These are phyloP conservation scores for grape (Vitis vinifera) DNA, from an alignment of 164 flowering plant genomes.

Conservation along the genomic window DNA sequence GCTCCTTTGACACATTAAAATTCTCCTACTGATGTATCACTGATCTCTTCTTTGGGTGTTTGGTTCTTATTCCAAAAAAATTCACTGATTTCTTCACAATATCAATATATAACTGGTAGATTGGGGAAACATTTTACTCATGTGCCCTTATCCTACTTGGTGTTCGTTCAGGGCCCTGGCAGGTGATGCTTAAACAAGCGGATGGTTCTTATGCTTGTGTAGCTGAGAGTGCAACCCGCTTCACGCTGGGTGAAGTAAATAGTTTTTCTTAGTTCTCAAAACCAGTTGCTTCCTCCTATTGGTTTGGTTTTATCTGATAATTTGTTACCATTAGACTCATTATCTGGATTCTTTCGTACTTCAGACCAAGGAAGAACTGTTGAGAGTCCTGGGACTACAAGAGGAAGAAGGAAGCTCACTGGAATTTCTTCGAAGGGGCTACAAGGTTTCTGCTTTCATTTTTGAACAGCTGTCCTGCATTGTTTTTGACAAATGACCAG, in stretches of 20 bases:
- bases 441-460: constrained; percentile 56
- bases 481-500: no score
- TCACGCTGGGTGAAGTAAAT: constrained; percentile 88
- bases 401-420: constrained; percentile 96
- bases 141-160: background rate
- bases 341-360: background rate
- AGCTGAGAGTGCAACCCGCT: constrained; percentile 89
- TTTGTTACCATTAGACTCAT: background rate
- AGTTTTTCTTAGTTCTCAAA: background rate
- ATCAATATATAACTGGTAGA: no score
- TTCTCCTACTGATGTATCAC: no score
- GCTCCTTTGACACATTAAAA: background rate
- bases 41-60: no score
- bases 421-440: constrained; percentile 89
- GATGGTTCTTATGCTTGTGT: constrained; percentile 89
- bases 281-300: background rate
- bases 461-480: background rate
- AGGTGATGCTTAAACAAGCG: constrained; percentile 96
- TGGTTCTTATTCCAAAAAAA: no score
- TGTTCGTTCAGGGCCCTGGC: constrained; percentile 89
- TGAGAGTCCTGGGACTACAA: constrained; percentile 90
- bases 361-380: constrained; percentile 92
- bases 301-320: background rate
- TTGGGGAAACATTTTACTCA: no score
- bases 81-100: no score